Conservation (phyloP, 2,329 filamentous ascomycete genomes). For the Aspergillus sp. region DNA sequence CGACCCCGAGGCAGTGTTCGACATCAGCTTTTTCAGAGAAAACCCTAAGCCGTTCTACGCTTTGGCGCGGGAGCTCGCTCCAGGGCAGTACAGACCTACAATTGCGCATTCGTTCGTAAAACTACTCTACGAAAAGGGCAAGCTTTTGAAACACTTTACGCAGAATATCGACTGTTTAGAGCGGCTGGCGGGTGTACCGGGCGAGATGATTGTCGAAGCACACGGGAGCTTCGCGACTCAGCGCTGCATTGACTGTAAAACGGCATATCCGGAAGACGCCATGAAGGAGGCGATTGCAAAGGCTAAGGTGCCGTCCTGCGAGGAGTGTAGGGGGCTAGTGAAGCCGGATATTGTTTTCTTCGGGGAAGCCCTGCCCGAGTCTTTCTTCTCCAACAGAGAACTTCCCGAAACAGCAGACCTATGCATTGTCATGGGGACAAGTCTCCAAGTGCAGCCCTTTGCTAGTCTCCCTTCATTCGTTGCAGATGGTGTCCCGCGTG, state of each 20-base stretch:
- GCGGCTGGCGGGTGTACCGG: constrained; percentile 77
- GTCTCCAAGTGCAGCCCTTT: constrained; percentile 84
- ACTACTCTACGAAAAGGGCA: constrained; percentile 73
- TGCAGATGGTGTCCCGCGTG: constrained; percentile 66
- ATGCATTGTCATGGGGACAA: constrained; percentile 84
- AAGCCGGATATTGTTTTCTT: constrained; percentile 98
- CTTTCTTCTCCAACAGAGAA: constrained; percentile 61
- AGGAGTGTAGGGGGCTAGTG: constrained; percentile 71
- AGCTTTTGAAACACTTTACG: constrained; percentile 85
- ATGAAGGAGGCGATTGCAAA: constrained; percentile 70
- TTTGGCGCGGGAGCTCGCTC: constrained; percentile 87
- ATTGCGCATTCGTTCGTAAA: constrained; percentile 86
- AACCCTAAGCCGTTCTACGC: constrained; percentile 90
- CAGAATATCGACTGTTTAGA: constrained; percentile 98
- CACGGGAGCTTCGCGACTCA: constrained; percentile 94
- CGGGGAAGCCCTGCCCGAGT: constrained; percentile 68
- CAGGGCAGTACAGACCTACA: constrained; percentile 84
- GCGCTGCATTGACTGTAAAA: constrained; percentile 84
- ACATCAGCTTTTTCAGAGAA: constrained; percentile 81
- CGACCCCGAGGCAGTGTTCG: constrained; percentile 89
- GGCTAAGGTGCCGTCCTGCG: constrained; percentile 71
- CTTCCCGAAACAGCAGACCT: constrained; percentile 68
- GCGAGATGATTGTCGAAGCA: constrained; percentile 81
- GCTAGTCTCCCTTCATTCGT: constrained; percentile 68
- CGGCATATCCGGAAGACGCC: constrained; percentile 66